Percentiles rank a stretch among this genome's conserved stretches.
phyloP scores from a whole-genome alignment of 2,329 filamentous ascomycete species.

The Clathrospora elynae region DNA sequence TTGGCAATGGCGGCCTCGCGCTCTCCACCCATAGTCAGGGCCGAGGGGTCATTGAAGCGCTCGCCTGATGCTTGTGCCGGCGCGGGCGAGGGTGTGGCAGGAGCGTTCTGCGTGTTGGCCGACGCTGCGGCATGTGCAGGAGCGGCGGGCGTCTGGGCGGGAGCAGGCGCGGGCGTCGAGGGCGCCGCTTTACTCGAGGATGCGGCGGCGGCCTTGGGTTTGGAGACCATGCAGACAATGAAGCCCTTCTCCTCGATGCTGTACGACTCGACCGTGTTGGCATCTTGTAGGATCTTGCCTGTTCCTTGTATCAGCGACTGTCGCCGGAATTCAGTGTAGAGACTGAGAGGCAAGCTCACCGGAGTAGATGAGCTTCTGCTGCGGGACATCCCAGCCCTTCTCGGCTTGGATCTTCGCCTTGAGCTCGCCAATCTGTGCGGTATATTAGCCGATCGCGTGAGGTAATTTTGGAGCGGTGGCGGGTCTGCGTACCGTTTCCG shows the following conservation, averaged over 20 bases:
- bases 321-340: slow-evolving; percentile 20
- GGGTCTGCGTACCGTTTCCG: slow-evolving; percentile 72
- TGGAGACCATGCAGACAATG: slow-evolving; percentile 97
- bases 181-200: slow-evolving; percentile 57
- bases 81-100: slow-evolving; percentile 58
- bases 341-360: slow-evolving; percentile 63
- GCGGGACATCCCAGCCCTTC: slow-evolving; percentile 90
- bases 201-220: slow-evolving; percentile 73
- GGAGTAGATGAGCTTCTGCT: slow-evolving; percentile 97
- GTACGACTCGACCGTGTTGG: slow-evolving; percentile 93
- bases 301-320: slow-evolving; percentile 32
- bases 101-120: slow-evolving; percentile 55
- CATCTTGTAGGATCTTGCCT: slow-evolving; percentile 99
- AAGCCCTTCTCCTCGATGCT: slow-evolving; percentile 99
- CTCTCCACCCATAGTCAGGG: slow-evolving; percentile 84
- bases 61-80: slow-evolving; percentile 49
- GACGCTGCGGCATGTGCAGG: slow-evolving; percentile 60
- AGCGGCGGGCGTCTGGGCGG: slow-evolving; percentile 57
- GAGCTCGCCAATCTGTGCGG: slow-evolving; percentile 76
- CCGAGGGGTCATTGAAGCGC: slow-evolving; percentile 72
- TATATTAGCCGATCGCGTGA: slow-evolving; percentile 20
- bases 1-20: slow-evolving; percentile 81
- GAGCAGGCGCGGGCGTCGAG: slow-evolving; percentile 60
- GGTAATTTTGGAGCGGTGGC: slow-evolving; percentile 18
- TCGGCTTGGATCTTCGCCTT: slow-evolving; percentile 91